Evolutionary conservation across 371 early-diverging fungal species (phyloP), one percentile per base, ranked within the genome.

Genomic region (Syncephalastrum sp.): DNA sequence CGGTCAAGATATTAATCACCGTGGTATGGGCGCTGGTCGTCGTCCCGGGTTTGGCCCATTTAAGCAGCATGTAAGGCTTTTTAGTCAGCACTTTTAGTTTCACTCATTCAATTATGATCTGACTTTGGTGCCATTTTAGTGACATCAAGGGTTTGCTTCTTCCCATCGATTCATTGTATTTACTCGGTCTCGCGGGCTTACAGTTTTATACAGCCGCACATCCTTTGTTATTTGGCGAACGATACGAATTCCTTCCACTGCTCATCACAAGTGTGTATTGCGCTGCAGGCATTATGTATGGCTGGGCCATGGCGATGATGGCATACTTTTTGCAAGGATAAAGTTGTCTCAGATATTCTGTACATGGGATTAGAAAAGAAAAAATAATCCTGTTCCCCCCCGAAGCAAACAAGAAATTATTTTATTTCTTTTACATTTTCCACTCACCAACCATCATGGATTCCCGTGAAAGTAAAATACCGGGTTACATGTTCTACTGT

Each of bases 231-330:
- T 88, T 90, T 75, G 79, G 80, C 23, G 69, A 69, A 1, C 53
- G 47, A 21, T 56, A 91, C 21, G 85, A 82, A 56, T 95, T 96
- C 57, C 62, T 96, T 53, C 93, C 96, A 14, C 74, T 96, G 62
- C 86, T 94, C 82, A 47, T 87, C 54, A 87, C 86, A 0, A 94
- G 94, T 10, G 81, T 90, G 7, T 93, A 93, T 59, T 86, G 87
- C 43, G 82, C 88, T 2, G 56, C 85, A 2, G 96, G 95, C 10
- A 78, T 95, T 6, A 50, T 84, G n/a, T 92, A 90, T 70, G 83
- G 87, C 17, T 94, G 89, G 89, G 48, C 77, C 14, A 50, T 74
- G 50, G 74, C 84, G 41, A 72, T 74, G 69, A 44, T 25, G 12
- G 52, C 47, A 33, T 33, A 33, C 10, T 33, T 33, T 8, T 5